A percentile compares a stretch with the other conserved stretches of the same genome.
phyloP scores from a whole-genome alignment of 2,329 filamentous ascomycete genomes.

The Cytospora schulzeri region DNA sequence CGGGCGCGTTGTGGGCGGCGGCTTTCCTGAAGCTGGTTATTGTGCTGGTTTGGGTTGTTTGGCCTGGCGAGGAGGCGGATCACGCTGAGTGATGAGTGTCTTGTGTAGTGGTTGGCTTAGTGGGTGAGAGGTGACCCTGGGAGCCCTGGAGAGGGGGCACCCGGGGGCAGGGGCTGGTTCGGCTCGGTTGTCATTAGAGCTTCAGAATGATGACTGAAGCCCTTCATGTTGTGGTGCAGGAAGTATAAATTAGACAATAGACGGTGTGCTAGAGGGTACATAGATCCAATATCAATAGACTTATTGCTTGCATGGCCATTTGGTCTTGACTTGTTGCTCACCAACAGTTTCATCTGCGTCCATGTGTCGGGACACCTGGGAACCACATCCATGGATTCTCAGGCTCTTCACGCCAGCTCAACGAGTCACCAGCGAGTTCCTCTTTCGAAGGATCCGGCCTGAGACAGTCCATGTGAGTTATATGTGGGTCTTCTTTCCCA shows the following conservation, averaged over 20 bases:
- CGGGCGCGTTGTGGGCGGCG: slow-evolving; percentile 62
- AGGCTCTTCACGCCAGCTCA: no score
- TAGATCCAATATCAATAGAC: neutral
- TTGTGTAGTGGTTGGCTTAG: neutral
- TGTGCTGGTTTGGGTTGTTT: slow-evolving; percentile 60
- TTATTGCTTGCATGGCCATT: neutral
- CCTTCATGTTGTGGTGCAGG: neutral
- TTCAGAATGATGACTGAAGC: neutral
- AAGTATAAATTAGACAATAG: neutral
- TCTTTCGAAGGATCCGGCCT: no score
- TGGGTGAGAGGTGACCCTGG: neutral
- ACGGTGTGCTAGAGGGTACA: neutral
- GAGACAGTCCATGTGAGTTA: no score
- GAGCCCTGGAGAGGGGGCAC: no score
- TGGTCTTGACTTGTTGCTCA: no score
- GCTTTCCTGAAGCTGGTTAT: slow-evolving; percentile 58
- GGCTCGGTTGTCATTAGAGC: neutral
- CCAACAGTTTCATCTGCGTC: no score
- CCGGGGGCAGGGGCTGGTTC: no score
- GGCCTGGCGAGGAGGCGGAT: slow-evolving; percentile 49
- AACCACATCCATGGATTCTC: no score
- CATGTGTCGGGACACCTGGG: no score
- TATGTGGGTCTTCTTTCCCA: no score
- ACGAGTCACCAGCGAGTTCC: no score
- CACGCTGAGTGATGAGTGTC: neutral